Conservation (phyloP, 2,329 filamentous ascomycete species). For the Xylaria sp. region DNA sequence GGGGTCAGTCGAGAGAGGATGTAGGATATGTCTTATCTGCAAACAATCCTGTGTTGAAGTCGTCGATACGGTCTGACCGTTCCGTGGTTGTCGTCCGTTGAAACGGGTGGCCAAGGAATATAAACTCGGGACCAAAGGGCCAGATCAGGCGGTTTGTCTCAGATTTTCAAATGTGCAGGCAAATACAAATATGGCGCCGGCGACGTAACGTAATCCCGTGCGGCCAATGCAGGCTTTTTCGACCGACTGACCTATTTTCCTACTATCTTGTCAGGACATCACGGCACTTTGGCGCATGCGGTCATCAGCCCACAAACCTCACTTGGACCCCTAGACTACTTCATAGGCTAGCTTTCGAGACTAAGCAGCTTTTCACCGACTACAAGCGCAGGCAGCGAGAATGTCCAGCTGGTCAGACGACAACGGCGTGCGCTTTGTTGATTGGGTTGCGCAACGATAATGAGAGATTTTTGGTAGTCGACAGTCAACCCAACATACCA, state of each 20-base stretch:
- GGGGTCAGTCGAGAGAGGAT: neutral
- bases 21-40: neutral
- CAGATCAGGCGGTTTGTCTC: constrained; percentile 33
- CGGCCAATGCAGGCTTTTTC: constrained; percentile 21
- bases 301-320: constrained; percentile 35
- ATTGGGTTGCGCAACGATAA: constrained; percentile 4
- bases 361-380: constrained; percentile 6
- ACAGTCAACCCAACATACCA: neutral
- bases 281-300: constrained; percentile 32
- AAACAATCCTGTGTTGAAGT: neutral
- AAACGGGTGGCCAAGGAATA: constrained; percentile 18
- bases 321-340: neutral
- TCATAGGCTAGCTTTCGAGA: neutral
- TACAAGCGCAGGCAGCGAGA: constrained; percentile 26
- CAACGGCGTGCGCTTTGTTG: constrained; percentile 21
- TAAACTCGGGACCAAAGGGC: constrained; percentile 11
- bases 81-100: neutral
- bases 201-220: constrained; percentile 23
- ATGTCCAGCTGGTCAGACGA: constrained; percentile 24
- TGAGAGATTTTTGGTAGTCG: constrained; percentile 1
- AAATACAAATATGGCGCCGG: constrained; percentile 30
- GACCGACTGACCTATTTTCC: constrained; percentile 25
- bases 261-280: constrained; percentile 26
- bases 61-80: constrained; percentile 3
- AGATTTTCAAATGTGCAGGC: constrained; percentile 35